Percentiles rank a stretch among this genome's conserved stretches.
These are phyloP conservation scores for Leptomonas pyrrhocoris DNA, from an alignment of 208 protist genomes.

Conservation along the genomic window DNA sequence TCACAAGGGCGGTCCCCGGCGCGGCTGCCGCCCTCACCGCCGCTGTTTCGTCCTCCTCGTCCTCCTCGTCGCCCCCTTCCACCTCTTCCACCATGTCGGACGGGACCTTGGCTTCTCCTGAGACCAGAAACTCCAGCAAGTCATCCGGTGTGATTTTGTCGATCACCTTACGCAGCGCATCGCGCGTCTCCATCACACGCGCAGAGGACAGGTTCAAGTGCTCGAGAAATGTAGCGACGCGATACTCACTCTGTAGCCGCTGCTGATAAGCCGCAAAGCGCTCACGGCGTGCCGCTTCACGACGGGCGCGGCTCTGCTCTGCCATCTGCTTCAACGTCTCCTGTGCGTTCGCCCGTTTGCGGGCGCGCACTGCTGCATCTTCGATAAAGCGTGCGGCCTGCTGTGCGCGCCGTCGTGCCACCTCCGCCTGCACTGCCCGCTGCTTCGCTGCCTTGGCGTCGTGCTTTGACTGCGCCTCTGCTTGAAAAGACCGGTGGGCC, in stretches of 20 bases:
- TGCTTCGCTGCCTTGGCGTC: slow-evolving; percentile 23
- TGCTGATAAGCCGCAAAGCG: slow-evolving; percentile 38
- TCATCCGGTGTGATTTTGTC: slow-evolving; percentile 68
- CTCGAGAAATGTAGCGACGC: slow-evolving; percentile 67
- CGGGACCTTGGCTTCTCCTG: slow-evolving; percentile 64
- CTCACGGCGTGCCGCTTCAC: slow-evolving; percentile 30
- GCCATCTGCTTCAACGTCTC: slow-evolving; percentile 33
- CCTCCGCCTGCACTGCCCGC: slow-evolving; percentile 30
- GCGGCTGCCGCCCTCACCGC: neutral
- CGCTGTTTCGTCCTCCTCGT: neutral
- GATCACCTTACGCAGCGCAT: slow-evolving; percentile 38
- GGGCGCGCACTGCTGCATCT: slow-evolving; percentile 22
- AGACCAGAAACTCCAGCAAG: slow-evolving; percentile 80
- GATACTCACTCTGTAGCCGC: slow-evolving; percentile 41
- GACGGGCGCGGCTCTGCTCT: slow-evolving; percentile 20
- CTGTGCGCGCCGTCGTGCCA: slow-evolving; percentile 27
- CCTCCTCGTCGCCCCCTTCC: slow-evolving; percentile 8
- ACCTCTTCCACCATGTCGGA: slow-evolving; percentile 52
- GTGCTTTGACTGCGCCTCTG: neutral
- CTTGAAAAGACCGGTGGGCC: slow-evolving; percentile 13
- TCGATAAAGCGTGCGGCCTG: slow-evolving; percentile 16
- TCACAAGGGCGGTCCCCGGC: neutral
- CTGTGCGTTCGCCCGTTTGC: slow-evolving; percentile 35
- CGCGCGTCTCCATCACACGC: slow-evolving; percentile 45
- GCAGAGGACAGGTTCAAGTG: slow-evolving; percentile 50